Percentiles rank a stretch among this genome's conserved stretches.
phyloP scores from a whole-genome alignment of 805 yeast genomes.

The Yarrowia sp. region DNA sequence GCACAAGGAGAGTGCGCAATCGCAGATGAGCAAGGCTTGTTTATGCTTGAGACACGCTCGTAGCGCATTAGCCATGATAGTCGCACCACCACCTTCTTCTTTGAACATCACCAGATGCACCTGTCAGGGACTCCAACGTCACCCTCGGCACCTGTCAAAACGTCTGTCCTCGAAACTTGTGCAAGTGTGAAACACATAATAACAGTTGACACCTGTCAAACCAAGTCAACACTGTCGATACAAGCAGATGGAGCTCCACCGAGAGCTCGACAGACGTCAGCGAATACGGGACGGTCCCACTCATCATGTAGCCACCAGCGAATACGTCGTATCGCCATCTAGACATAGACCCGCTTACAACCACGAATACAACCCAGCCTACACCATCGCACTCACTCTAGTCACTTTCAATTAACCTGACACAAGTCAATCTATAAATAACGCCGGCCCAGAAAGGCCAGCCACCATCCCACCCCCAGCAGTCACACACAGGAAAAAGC shows the following conservation, averaged over 20 bases:
- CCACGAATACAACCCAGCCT: neutral
- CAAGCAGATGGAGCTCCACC: neutral
- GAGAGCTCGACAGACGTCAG: neutral
- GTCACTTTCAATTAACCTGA: conserved; percentile 36
- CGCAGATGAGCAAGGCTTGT: too few relatives aligned
- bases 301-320: too few relatives aligned
- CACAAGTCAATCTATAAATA: conserved; percentile 34
- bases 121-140: neutral
- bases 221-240: too few relatives aligned
- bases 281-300: too few relatives aligned
- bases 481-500: conserved; percentile 33
- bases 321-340: too few relatives aligned
- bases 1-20: too few relatives aligned
- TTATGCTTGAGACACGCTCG: too few relatives aligned
- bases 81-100: too few relatives aligned
- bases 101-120: too few relatives aligned
- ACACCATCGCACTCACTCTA: conserved; percentile 10
- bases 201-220: conserved; percentile 2
- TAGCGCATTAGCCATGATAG: too few relatives aligned
- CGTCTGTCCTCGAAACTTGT: neutral
- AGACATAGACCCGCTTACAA: too few relatives aligned
- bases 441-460: conserved; percentile 30
- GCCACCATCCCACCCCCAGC: conserved; percentile 37
- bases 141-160: conserved; percentile 1
- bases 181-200: neutral